Conservation (phyloP, 2,329 filamentous ascomycete species). For the Raffaelea deltoideospora region DNA sequence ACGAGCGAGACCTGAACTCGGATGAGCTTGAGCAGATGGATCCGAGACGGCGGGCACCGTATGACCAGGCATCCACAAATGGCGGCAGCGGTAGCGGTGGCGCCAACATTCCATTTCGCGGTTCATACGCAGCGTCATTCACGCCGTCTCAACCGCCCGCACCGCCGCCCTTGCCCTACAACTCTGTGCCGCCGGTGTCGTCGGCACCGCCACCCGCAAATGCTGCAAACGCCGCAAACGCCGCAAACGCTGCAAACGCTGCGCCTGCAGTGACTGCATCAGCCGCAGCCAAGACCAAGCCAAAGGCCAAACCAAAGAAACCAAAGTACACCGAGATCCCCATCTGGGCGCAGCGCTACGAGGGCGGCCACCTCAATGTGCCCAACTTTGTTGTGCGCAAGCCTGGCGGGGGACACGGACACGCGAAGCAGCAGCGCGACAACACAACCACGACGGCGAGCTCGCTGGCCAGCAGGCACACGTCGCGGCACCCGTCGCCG, state of each 20-base stretch:
- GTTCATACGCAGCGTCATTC: no score
- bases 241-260: neutral
- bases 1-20: constrained; percentile 30
- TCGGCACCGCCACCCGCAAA: neutral
- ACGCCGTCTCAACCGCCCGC: no score
- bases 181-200: no score
- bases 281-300: neutral
- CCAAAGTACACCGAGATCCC: constrained; percentile 24
- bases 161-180: no score
- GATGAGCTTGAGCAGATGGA: constrained; percentile 36
- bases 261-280: neutral
- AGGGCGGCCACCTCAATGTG: constrained; percentile 21
- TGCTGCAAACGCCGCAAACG: neutral
- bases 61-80: constrained; percentile 28
- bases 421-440: constrained; percentile 20
- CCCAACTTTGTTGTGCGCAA: constrained; percentile 32
- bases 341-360: constrained; percentile 31
- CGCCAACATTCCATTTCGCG: no score
- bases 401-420: constrained; percentile 16
- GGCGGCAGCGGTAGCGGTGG: constrained; percentile 16
- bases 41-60: constrained; percentile 29
- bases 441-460: constrained; percentile 13
- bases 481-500: constrained; percentile 29
- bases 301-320: constrained; percentile 19
- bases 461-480: constrained; percentile 25